Evolutionary conservation across 116 monocot species (phyloP), one percentile per base, ranked within the genome.

Genomic region (Iris pallida): DNA sequence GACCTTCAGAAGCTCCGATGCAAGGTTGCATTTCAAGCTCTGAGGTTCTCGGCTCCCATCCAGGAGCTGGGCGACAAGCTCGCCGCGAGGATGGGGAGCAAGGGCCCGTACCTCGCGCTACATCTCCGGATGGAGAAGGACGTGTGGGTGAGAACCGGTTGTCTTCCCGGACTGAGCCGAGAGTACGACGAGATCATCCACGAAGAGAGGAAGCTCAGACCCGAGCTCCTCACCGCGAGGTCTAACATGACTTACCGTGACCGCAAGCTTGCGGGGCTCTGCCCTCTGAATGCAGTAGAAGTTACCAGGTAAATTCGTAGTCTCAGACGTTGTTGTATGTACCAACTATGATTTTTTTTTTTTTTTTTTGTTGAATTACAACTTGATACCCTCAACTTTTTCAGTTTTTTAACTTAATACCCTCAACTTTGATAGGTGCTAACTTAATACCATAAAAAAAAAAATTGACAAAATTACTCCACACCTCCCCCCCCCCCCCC

Each of bases 1-100:
- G 96, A 96, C 68, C 87, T 96, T 10, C 96, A 96, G 64, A 92
- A 96, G 75, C 96, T 96, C 46, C 82, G 96, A 47, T 96, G 96
- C 89, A 96, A 96, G 85, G 95, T 95, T 60, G 96, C 96, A 10
- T 96, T 96, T 52, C 73, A 89, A 64, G 96, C 92, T 4, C 57
- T 96, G 71, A 76, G 72, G 64, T 96, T 96, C 56, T 57, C 96
- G 1, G 74, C 91, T 47, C 87, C 89, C 0, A 85, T 92, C 9
- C 63, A 43, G 11, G 85, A 85, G 42, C 20, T 96, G 10, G 96
- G 96, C 9, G 71, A 83, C 53, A 86, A 77, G 72, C 59, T 96
- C 12, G 82, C 85, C 0, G 59, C 44, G 62, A 80, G 96, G 45
- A 89, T 96, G 89, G 71, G 83, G 51, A 89, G 79, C 77, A 78